Base-by-base conservation (phyloP, 73 alveolate genomes). In the Stentor coeruleus region DNA sequence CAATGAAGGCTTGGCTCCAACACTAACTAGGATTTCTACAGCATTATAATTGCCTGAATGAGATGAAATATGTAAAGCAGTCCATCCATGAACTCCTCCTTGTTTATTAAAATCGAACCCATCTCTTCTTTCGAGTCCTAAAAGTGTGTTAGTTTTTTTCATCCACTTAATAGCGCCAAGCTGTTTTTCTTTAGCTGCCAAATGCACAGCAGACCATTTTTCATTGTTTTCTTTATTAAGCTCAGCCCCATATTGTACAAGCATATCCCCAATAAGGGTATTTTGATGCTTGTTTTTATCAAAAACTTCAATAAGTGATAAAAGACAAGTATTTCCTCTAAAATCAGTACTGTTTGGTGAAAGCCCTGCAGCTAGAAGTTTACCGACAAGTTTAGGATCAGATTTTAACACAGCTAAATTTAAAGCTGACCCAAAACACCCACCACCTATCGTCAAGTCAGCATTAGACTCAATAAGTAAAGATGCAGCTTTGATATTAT, bases 271-370 rank as follows among this genome's bases (percentile, higher is more conserved):
- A 28, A 81, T 81, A 26, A 58, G 49, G 3, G 84, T 33, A 55
- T 72, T 59, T n/a, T 81, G 36, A 37, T 72, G 20, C 20, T 28
- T 57, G 40, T 81, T 76, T 58, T 87, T 89, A 20, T 86, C 83
- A 59, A 89, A 89, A 3, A 89, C 91, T 38, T 66, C 82, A 88
- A 89, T 81, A 1, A 89, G 76, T 38, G 66, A 85, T 37, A 85
- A 92, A 15, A 89, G 82, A 20, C 92, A 90, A n/a, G 95, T 81
- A 41, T 89, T 89, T 57, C 95, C 95, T n/a, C 82, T 89, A 26
- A 39, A n/a, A 49, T 89, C 95, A 4, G 77, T 40, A 31, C 74
- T 72, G 41, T 91, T 91, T 1, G 82, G 90, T 31, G 81, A 88
- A 26, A 87, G 93, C 35, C 91, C 91, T 31, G 83, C 76, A 55